Conservation (phyloP, 2,329 filamentous ascomycete species). For the Zelopaecilomyces penicillatus region DNA sequence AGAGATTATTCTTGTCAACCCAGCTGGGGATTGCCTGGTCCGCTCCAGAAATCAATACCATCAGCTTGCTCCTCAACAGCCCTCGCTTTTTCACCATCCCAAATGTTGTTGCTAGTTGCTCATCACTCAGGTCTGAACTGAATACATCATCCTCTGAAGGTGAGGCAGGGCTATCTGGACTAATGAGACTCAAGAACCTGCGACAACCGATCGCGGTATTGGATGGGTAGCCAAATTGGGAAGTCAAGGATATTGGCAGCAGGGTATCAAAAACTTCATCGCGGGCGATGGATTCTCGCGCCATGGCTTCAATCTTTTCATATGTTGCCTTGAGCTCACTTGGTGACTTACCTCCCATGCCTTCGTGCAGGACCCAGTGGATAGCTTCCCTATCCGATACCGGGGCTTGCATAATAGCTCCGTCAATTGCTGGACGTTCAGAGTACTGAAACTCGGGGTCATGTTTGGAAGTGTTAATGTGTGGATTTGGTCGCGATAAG, state of each 20-base stretch:
- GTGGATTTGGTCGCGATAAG: constrained; percentile 34
- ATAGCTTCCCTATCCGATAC: constrained; percentile 53
- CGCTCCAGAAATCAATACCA: constrained; percentile 36
- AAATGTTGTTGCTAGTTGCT: constrained; percentile 44
- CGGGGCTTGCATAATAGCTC: constrained; percentile 55
- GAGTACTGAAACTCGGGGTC: constrained; percentile 22
- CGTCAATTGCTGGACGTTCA: constrained; percentile 40
- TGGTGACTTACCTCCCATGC: constrained; percentile 20
- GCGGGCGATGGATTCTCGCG: constrained; percentile 16
- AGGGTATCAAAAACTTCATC: constrained; percentile 19
- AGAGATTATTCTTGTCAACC: constrained; percentile 34
- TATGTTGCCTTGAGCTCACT: constrained; percentile 24
- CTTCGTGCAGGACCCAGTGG: constrained; percentile 25
- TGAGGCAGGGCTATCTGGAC: constrained; percentile 34
- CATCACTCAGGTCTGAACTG: constrained; percentile 49
- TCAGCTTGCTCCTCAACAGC: constrained; percentile 27
- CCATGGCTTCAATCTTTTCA: constrained; percentile 28
- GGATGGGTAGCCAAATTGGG: constrained; percentile 17
- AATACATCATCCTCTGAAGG: constrained; percentile 57
- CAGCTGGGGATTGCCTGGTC: constrained; percentile 35
- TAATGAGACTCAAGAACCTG: constrained; percentile 37
- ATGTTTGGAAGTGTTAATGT: constrained; percentile 14
- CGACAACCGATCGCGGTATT: constrained; percentile 21
- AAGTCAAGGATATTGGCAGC: constrained; percentile 24
- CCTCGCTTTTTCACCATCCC: constrained; percentile 34